phyloP scores from a whole-genome alignment of 495 filamentous ascomycete genomes.

The Penicillium verhagenii region DNA sequence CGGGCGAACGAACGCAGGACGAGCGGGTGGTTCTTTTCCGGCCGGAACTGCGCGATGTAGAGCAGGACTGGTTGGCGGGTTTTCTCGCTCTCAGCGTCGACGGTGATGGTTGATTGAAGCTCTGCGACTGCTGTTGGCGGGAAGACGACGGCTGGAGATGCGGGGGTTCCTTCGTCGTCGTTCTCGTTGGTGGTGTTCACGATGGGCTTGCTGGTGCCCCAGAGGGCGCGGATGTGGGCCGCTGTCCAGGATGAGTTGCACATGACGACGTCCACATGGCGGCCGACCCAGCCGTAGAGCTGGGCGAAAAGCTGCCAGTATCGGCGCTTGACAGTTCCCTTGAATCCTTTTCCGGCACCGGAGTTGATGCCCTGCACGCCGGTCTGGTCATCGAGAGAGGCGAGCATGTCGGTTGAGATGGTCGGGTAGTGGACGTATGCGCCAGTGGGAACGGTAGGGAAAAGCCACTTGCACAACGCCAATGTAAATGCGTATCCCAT shows the following conservation, averaged over 20 bases:
- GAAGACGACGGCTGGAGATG: conserved; percentile 65
- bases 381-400: conserved; percentile 65
- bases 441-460: conserved; percentile 76
- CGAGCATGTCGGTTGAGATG: conserved; percentile 97
- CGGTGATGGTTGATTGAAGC: conserved; percentile 66
- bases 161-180: conserved; percentile 29
- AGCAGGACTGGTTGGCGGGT: conserved; percentile 67
- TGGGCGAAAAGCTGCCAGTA: conserved; percentile 88
- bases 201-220: conserved; percentile 51
- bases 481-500: conserved; percentile 97
- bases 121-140: conserved; percentile 89
- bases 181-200: conserved; percentile 28
- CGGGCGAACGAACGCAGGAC: conserved; percentile 80
- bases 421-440: conserved; percentile 98
- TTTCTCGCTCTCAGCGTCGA: conserved; percentile 63
- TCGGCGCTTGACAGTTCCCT: conserved; percentile 63
- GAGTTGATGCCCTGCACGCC: conserved; percentile 79
- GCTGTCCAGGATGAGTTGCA: conserved; percentile 96
- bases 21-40: conserved; percentile 91
- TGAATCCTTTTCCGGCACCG: conserved; percentile 67
- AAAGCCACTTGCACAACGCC: conserved; percentile 77
- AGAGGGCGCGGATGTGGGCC: conserved; percentile 74
- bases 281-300: conserved; percentile 77
- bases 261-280: conserved; percentile 87
- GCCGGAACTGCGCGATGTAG: conserved; percentile 95